Conservation (phyloP, 164 flowering plant genomes). For the Chimonanthus praecox region DNA sequence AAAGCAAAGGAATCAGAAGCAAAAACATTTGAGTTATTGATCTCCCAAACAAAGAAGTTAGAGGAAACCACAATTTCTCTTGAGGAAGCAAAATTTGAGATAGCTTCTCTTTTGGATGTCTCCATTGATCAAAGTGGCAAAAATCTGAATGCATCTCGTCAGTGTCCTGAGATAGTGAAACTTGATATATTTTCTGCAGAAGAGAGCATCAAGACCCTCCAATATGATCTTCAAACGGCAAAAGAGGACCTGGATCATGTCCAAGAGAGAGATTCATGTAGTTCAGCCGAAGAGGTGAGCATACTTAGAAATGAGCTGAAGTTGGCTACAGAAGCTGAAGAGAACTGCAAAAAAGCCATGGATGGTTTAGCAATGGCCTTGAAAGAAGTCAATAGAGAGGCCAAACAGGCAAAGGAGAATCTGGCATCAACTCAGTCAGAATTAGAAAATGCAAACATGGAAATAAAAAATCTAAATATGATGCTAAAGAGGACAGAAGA, state of each 20-base stretch:
- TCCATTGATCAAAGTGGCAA: constrained; percentile 1
- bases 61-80: constrained; percentile 49
- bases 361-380: constrained; percentile 75
- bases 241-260: constrained; percentile 24
- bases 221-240: constrained; percentile 18
- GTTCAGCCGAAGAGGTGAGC: constrained; percentile 28
- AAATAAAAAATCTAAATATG: constrained; percentile 31
- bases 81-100: constrained; percentile 57
- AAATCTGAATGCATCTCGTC: constrained; percentile 7
- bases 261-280: constrained; percentile 19
- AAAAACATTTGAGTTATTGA: constrained; percentile 32
- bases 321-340: constrained; percentile 60
- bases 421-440: constrained; percentile 26
- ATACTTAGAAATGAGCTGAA: constrained; percentile 46
- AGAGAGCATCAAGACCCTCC: constrained; percentile 10
- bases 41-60: constrained; percentile 43
- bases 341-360: constrained; percentile 70
- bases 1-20: constrained; percentile 39
- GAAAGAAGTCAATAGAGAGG: constrained; percentile 63
- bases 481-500: constrained; percentile 30
- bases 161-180: constrained; percentile 10
- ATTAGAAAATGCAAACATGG: constrained; percentile 30
- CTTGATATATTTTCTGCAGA: constrained; percentile 5
- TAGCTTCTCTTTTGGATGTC: constrained; percentile 25
- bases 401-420: constrained; percentile 44